Percentiles rank a stretch among this genome's conserved stretches.
phyloP scores from a whole-genome alignment of 2,329 filamentous ascomycete species.

The Aspergillus fijiensis region DNA sequence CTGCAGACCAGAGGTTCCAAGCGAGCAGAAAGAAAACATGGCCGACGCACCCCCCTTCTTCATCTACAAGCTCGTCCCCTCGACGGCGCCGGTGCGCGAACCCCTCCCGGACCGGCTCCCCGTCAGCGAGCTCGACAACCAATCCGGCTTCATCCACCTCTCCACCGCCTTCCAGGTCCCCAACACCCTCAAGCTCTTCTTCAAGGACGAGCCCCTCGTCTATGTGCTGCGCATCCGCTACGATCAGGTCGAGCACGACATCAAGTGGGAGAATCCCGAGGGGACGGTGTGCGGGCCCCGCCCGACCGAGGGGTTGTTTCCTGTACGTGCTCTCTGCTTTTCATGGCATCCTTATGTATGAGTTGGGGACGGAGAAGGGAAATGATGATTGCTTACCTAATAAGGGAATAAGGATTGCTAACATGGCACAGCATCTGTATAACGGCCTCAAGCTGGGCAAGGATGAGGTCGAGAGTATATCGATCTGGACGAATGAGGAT shows the following conservation, averaged over 20 bases:
- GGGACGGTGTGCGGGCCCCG: constrained; percentile 37
- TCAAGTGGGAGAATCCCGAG: constrained; percentile 42
- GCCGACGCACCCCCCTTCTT: constrained; percentile 29
- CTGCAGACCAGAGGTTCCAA: background rate
- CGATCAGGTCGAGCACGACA: constrained; percentile 26
- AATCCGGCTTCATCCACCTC: constrained; percentile 41
- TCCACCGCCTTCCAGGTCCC: constrained; percentile 39
- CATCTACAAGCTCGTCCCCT: constrained; percentile 42
- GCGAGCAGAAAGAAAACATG: constrained; percentile 18
- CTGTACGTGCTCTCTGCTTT: constrained; percentile 27
- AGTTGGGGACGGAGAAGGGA: background rate
- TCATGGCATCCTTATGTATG: background rate
- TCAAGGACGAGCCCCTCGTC: constrained; percentile 37
- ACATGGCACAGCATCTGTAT: constrained; percentile 35
- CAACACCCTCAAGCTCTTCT: constrained; percentile 41
- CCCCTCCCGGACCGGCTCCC: constrained; percentile 37
- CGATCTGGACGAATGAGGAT: constrained; percentile 38
- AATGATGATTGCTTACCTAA: no score
- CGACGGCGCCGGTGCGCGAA: constrained; percentile 35
- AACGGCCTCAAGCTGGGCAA: constrained; percentile 39
- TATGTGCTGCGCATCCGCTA: constrained; percentile 41
- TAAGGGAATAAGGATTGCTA: background rate
- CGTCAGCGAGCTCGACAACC: constrained; percentile 38
- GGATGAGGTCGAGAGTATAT: constrained; percentile 39
- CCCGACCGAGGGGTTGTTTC: constrained; percentile 41